Evolutionary conservation across 1,139 yeast species (phyloP).

Genomic region (Torulaspora pretoriensis): DNA sequence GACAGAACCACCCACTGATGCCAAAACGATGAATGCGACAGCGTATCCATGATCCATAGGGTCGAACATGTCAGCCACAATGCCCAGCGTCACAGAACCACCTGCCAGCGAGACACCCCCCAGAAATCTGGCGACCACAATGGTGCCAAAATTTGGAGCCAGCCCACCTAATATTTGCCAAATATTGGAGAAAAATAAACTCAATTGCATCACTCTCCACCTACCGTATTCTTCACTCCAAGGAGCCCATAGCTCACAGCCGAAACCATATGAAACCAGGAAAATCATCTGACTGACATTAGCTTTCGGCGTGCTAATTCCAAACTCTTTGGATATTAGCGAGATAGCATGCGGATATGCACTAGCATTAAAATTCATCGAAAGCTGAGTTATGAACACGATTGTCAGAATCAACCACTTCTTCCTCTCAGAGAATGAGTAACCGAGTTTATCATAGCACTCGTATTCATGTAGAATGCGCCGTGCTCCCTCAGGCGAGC

Average conservation of each 20-base stretch:
- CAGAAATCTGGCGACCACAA: slow-evolving; percentile 8
- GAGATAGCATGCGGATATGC: slow-evolving; percentile 9
- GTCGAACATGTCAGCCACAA: slow-evolving; percentile 9
- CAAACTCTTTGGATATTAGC: slow-evolving; percentile 7
- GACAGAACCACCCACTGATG: slow-evolving; percentile 9
- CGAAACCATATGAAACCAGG: slow-evolving; percentile 9
- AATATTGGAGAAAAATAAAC: slow-evolving; percentile 7
- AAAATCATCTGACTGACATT: slow-evolving; percentile 10
- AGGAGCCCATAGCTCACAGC: slow-evolving; percentile 11
- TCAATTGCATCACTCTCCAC: slow-evolving; percentile 9
- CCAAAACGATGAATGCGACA: slow-evolving; percentile 7
- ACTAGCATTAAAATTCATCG: slow-evolving; percentile 11
- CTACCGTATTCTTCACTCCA: slow-evolving; percentile 11
- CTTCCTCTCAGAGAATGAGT: slow-evolving; percentile 5
- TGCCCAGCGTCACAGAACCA: slow-evolving; percentile 11
- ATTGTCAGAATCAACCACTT: slow-evolving; percentile 7
- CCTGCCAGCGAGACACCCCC: slow-evolving; percentile 10
- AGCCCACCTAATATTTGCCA: slow-evolving; percentile 10
- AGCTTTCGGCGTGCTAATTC: slow-evolving; percentile 6
- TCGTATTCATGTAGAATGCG: slow-evolving; percentile 7
- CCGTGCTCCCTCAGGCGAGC: not conserved
- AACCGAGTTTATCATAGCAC: slow-evolving; percentile 10
- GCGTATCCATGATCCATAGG: slow-evolving; percentile 11
- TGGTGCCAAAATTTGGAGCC: slow-evolving; percentile 10
- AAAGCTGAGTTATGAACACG: slow-evolving; percentile 8